phyloP scores from a whole-genome alignment of 2,329 filamentous ascomycete genomes.

The Colletotrichum magnum region DNA sequence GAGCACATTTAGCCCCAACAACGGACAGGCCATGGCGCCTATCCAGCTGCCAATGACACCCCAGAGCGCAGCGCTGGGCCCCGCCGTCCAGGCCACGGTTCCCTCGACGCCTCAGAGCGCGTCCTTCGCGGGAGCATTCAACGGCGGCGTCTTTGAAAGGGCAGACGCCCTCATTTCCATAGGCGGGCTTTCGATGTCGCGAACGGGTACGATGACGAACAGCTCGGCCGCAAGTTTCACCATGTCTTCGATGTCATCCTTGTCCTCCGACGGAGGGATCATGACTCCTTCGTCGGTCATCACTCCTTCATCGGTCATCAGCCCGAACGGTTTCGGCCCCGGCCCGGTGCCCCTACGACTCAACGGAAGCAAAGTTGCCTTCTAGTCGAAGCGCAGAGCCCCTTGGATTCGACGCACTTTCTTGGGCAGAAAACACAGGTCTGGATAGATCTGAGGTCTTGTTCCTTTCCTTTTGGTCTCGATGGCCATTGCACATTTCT shows the following conservation, averaged over 20 bases:
- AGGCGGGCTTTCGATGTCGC: slow-evolving; percentile 70
- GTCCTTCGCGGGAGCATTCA: slow-evolving; percentile 68
- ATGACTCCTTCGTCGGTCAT: slow-evolving; percentile 51
- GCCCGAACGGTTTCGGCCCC: slow-evolving; percentile 47
- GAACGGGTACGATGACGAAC: slow-evolving; percentile 62
- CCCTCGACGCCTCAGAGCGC: slow-evolving; percentile 77
- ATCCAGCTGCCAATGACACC: slow-evolving; percentile 82
- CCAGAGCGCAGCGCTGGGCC: slow-evolving; percentile 88
- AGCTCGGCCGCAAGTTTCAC: slow-evolving; percentile 45
- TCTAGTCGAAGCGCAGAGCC: slow-evolving; percentile 47
- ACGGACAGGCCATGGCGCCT: slow-evolving; percentile 49
- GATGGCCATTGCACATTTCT: slow-evolving; percentile 26
- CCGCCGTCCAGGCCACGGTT: slow-evolving; percentile 90
- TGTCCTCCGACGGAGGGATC: slow-evolving; percentile 55
- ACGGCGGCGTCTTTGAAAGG: slow-evolving; percentile 72
- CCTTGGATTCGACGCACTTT: slow-evolving; percentile 40
- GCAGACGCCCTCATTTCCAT: slow-evolving; percentile 71
- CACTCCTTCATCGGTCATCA: slow-evolving; percentile 49
- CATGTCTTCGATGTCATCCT: slow-evolving; percentile 54
- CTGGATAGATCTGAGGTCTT: slow-evolving; percentile 5
- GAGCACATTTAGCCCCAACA: slow-evolving; percentile 42
- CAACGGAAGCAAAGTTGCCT: slow-evolving; percentile 55
- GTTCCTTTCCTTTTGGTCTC: slow-evolving; percentile 17
- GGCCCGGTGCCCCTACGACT: slow-evolving; percentile 48
- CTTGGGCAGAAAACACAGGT: slow-evolving; percentile 22